Evolutionary conservation across 2,329 filamentous ascomycete genomes (phyloP), one percentile per base, ranked within the genome.

Genomic region (Fusarium sterilihyphosum): DNA sequence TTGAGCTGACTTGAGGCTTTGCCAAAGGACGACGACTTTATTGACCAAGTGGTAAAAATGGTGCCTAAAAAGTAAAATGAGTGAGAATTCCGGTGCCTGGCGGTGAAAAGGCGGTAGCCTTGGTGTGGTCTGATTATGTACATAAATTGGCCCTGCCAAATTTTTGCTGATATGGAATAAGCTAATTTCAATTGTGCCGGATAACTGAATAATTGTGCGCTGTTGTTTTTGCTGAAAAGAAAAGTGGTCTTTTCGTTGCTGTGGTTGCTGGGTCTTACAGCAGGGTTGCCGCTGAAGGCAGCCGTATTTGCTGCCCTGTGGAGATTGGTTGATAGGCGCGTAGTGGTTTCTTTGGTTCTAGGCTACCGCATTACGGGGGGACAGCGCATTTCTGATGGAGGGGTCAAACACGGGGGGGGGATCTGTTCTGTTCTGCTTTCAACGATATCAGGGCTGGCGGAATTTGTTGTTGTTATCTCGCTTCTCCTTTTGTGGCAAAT

Each of bases 31-130:
- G 35, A 56, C 52, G 52, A 26, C 46, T 60, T 60, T 60, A 60
- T 52, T 60, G 57, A 60, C 57, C 57, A 50, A 29, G 33, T 37
- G 43, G 24, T 56, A 50, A 61, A 69, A 73, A 71, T 63, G 71
- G 59, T 73, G 71, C 71, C 71, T 73, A 64, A 73, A 69, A 57
- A 56, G 29, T 63, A 69, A 69, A 69, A 69, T 69, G 57, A 71
- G 52, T 37, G 57, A 62, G 67, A 71, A 74, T 73, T 67, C 71
- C 52, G 71, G 71, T 74, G 71, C 71, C 71, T 73, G 63, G 59
- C 35, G 52, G 57, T 44, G 59, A 72, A 71, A 70, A 71, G 50
- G 70, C 66, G 65, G 66, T 69, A 70, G 71, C 62, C 67, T 70
- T 33, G 38, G 49, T 41, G 38, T 70, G 71, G 71, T 59, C 71